Conservation (phyloP, 352 stramenopile species). For the Elongisporangium undulatum region DNA sequence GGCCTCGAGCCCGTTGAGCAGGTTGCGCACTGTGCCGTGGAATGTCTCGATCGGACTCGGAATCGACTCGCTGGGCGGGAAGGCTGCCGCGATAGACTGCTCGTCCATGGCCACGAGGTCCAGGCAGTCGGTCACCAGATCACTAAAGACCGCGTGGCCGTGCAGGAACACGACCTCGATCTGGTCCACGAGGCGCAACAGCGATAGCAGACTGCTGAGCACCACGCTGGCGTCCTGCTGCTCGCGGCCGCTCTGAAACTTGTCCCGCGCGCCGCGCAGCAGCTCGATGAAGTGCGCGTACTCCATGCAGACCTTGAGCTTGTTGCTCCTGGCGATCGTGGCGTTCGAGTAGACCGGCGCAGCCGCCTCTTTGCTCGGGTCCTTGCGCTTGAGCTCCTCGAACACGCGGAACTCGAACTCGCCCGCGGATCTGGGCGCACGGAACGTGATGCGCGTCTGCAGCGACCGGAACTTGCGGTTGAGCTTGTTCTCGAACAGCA, state of each 20-base stretch:
- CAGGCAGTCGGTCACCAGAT: conserved; percentile 52
- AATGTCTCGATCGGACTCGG: conserved; percentile 70
- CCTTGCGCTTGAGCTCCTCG: conserved; percentile 51
- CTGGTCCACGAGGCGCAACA: conserved; percentile 68
- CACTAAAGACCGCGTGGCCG: conserved; percentile 51
- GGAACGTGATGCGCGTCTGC: conserved; percentile 81
- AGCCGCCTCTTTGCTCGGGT: conserved; percentile 14
- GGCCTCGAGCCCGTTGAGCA: conserved; percentile 58
- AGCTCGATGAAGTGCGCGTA: conserved; percentile 81
- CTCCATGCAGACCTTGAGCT: conserved; percentile 68
- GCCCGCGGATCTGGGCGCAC: conserved; percentile 65
- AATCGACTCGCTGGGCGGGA: conserved; percentile 53
- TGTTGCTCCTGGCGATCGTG: conserved; percentile 67
- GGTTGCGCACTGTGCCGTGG: conserved; percentile 67
- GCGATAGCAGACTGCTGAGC: conserved; percentile 52
- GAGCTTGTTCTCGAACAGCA: conserved; percentile 77
- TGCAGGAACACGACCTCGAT: conserved; percentile 75
- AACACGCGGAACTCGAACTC: conserved; percentile 86
- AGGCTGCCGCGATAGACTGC: conserved; percentile 31
- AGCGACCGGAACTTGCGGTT: conserved; percentile 55
- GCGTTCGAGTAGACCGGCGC: conserved; percentile 48
- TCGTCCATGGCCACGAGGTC: conserved; percentile 38
- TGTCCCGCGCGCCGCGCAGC: conserved; percentile 53
- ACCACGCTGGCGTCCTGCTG: conserved; percentile 58
- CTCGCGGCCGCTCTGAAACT: conserved; percentile 45